Evolutionary conservation across 805 yeast genomes (phyloP).

Genomic region (Pichia manshurica): DNA sequence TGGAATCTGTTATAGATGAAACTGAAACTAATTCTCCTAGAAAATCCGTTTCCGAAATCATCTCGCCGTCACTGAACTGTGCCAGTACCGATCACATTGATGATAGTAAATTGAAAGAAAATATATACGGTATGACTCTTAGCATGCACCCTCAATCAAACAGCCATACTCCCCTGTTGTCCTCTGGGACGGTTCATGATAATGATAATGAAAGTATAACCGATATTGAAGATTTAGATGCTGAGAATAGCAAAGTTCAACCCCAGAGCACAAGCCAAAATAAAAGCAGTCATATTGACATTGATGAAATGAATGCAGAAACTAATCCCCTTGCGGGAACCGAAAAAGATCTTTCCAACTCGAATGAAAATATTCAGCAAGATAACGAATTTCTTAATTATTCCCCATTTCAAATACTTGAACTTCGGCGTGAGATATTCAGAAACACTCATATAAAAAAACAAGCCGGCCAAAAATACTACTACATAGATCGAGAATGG

Average conservation of each 20-base stretch:
- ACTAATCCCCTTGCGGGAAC: no score
- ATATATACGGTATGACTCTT: background rate
- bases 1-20: background rate
- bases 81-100: background rate
- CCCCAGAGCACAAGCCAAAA: background rate
- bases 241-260: background rate
- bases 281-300: background rate
- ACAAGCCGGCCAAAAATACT: slow-evolving; percentile 45
- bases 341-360: no score
- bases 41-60: background rate
- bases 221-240: background rate
- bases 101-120: background rate
- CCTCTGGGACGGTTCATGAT: background rate
- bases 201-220: slow-evolving; percentile 5
- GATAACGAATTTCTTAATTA: background rate
- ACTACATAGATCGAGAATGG: slow-evolving; percentile 44
- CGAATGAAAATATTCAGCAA: background rate
- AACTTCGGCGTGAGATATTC: slow-evolving; percentile 17
- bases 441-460: slow-evolving; percentile 14
- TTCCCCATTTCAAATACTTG: slow-evolving; percentile 13
- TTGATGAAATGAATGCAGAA: no score
- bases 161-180: slow-evolving; percentile 9
- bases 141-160: slow-evolving; percentile 2
- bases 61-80: background rate
- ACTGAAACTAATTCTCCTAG: background rate